A percentile compares a stretch with the other conserved stretches of the same genome.
phyloP scores from a whole-genome alignment of 257 asterid species.

The Plantago ovata region DNA sequence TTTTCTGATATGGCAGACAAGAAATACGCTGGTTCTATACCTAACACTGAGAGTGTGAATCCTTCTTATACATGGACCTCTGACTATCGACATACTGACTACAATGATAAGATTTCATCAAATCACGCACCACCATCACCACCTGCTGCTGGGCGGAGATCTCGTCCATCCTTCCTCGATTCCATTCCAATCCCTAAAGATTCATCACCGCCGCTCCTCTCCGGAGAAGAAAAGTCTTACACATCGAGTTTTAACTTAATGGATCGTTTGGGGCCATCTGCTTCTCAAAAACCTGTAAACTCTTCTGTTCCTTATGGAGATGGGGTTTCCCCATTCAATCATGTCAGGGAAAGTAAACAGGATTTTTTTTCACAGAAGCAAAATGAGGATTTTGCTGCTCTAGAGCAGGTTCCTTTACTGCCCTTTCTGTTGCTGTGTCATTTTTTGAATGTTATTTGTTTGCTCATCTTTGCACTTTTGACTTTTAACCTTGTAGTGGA shows the following conservation, averaged over 20 bases:
- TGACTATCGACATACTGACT: constrained; percentile 35
- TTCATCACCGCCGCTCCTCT: constrained; percentile 39
- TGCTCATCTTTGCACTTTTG: background rate
- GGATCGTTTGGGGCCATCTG: constrained; percentile 53
- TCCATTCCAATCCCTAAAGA: constrained; percentile 66
- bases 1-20: constrained; percentile 42
- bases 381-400: constrained; percentile 83
- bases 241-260: constrained; percentile 47
- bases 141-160: constrained; percentile 56
- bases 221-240: constrained; percentile 42
- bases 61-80: constrained; percentile 44
- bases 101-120: constrained; percentile 36
- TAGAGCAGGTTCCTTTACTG: constrained; percentile 75
- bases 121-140: constrained; percentile 44
- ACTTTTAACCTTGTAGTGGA: background rate
- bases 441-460: constrained; percentile 1
- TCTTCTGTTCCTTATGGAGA: constrained; percentile 39
- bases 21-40: constrained; percentile 33
- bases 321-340: constrained; percentile 45
- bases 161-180: constrained; percentile 93
- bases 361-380: constrained; percentile 54
- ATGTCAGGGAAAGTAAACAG: constrained; percentile 36
- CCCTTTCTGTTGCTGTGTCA: constrained; percentile 13
- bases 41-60: constrained; percentile 31
- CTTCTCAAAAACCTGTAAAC: constrained; percentile 28